Evolutionary conservation across 106 monocot genomes (phyloP).

Genomic region (Apostasia ramifera): DNA sequence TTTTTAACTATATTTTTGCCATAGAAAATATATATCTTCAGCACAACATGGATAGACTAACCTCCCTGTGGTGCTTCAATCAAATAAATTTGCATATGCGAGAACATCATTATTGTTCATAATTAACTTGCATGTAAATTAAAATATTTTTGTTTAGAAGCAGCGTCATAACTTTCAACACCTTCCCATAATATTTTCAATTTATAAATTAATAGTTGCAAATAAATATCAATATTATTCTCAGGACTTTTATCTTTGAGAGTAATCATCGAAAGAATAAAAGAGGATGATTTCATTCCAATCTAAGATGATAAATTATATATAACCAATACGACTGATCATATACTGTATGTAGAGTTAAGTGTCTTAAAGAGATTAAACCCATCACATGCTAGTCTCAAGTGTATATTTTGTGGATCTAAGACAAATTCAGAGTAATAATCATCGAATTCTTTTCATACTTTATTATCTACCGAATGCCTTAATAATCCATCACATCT

Average conservation of each 20-base stretch:
- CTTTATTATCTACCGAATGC: neutral
- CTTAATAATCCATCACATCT: neutral
- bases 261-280: neutral
- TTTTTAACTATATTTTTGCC: neutral
- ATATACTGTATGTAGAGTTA: neutral
- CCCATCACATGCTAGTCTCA: neutral
- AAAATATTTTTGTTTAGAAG: neutral
- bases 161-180: neutral
- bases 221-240: neutral
- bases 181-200: neutral
- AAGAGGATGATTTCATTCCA: neutral
- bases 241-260: neutral
- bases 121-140: neutral
- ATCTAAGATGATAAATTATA: neutral
- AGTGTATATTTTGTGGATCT: neutral
- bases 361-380: neutral
- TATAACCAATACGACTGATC: neutral
- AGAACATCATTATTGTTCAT: conserved; percentile 8
- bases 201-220: no score
- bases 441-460: neutral
- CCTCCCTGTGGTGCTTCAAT: neutral
- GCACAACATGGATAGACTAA: neutral
- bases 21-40: neutral
- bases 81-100: neutral
- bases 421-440: neutral